Base-by-base conservation (phyloP, 345 rosid species). In the Moricandia arvensis region DNA sequence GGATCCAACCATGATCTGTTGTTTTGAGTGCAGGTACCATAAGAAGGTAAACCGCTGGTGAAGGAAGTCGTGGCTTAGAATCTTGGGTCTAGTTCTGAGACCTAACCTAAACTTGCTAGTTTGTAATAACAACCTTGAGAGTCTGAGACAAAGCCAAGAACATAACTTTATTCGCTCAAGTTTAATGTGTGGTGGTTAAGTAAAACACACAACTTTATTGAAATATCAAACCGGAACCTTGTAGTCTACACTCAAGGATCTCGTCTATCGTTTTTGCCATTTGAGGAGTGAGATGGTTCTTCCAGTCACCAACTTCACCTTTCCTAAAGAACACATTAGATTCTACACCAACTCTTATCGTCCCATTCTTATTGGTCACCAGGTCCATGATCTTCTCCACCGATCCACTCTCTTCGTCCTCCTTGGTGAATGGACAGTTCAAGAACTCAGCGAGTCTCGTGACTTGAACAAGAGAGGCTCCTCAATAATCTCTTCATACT, bases 381-480 rank as follows among this genome's bases (percentile, higher is more conserved):
- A 54, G 8, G 29, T 54, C 8, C 59, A 54, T 8, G 29, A 54
- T 54, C 12, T 84, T 33, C 29, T 79, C 86, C 47, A 80, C 68
- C 29, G 29, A 55, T 21, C 85, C 53, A 47, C 53, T 6, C 53
- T 47, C 17, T 47, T 47, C 53, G 0, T 47, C 53, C 8, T 47
- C 53, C 8, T 47, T 16, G 17, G 53, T 47, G 53, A 47, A 47
- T n/a, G 53, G 53, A n/a, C 17, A 47, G 18, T 47, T 47, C 53
- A 47, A 47, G 18, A 47, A 47, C 18, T 47, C 53, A 47, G 53
- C 53, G 53, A 47, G 53, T 5, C 53, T 47, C 18, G n/a, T 47
- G 8, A 47, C 53, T 15, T 47, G 53, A 47, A 47, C 0, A 47
- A 47, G 53, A n/a, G n/a, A n/a, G 53, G 53, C 53, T 47, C 53